phyloP scores from a whole-genome alignment of 768 basidiomycete genomes.

The Auricularia sp. region DNA sequence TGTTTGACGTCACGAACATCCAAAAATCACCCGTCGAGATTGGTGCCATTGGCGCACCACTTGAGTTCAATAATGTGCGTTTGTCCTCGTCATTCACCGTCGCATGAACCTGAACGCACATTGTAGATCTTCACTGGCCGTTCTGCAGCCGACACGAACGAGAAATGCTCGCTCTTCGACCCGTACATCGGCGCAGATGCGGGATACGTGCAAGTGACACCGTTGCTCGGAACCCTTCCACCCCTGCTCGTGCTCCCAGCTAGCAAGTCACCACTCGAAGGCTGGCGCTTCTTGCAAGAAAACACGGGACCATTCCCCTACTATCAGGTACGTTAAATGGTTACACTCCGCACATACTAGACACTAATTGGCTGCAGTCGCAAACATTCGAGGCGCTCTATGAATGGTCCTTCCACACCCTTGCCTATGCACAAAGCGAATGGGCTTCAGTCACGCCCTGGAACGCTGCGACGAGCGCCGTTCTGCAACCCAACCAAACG shows the following conservation, averaged over 20 bases:
- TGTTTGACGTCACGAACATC: constrained; percentile 41
- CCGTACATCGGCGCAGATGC: constrained; percentile 50
- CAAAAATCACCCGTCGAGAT: constrained; percentile 40
- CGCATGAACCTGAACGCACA: neutral
- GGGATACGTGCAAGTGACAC: constrained; percentile 43
- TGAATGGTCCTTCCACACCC: constrained; percentile 51
- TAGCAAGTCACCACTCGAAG: constrained; percentile 38
- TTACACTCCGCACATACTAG: neutral
- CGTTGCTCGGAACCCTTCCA: constrained; percentile 38
- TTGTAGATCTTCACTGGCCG: constrained; percentile 44
- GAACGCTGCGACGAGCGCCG: constrained; percentile 42
- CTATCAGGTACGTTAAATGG: constrained; percentile 17
- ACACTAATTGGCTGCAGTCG: constrained; percentile 23
- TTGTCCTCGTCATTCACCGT: too few species aligned
- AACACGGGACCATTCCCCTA: constrained; percentile 33
- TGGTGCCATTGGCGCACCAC: constrained; percentile 40
- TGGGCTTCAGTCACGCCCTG: constrained; percentile 42
- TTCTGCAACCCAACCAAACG: constrained; percentile 35
- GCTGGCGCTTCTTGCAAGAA: constrained; percentile 48
- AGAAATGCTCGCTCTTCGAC: constrained; percentile 43
- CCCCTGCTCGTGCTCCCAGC: constrained; percentile 41
- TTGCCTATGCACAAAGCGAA: constrained; percentile 46
- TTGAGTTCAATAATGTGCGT: constrained; percentile 48
- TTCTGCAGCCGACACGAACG: constrained; percentile 41
- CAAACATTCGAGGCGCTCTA: constrained; percentile 51